These are phyloP conservation scores for Solanum rostratum DNA, from an alignment of 257 asterid species.

Conservation along the genomic window DNA sequence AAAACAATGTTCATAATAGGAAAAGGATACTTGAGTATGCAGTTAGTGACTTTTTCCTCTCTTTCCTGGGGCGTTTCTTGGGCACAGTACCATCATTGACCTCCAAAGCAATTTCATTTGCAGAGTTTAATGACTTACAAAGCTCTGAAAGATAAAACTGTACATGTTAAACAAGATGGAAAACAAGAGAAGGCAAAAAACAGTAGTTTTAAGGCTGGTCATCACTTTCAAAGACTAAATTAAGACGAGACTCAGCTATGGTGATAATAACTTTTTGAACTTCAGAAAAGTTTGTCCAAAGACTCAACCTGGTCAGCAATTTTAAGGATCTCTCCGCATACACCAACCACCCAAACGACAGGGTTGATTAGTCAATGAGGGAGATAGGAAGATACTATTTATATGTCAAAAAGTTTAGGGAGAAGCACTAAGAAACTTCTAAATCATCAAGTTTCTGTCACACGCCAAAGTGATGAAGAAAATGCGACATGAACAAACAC, in stretches of 20 bases:
- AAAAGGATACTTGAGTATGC: conserved; percentile 70
- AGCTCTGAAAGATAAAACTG: conserved; percentile 46
- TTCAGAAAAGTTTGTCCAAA: neutral
- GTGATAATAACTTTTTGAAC: neutral
- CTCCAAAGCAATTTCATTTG: conserved; percentile 28
- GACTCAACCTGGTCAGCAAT: neutral
- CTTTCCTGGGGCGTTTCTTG: conserved; percentile 70
- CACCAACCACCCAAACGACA: neutral
- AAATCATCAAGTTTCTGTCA: neutral
- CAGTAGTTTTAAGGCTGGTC: neutral
- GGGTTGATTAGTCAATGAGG: neutral
- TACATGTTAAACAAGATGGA: neutral
- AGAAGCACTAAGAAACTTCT: neutral
- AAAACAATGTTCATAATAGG: conserved; percentile 1
- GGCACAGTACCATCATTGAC: conserved; percentile 30
- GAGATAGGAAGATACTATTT: neutral
- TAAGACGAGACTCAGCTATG: neutral
- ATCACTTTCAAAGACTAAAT: neutral
- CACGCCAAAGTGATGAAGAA: neutral
- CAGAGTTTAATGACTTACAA: conserved; percentile 38
- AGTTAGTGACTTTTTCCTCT: conserved; percentile 44
- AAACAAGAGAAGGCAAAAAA: neutral
- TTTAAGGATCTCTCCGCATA: neutral
- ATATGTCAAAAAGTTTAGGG: neutral
- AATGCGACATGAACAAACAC: neutral